Evolutionary conservation across 2,329 filamentous ascomycete genomes (phyloP).

Genomic region (Lojkania enalia): DNA sequence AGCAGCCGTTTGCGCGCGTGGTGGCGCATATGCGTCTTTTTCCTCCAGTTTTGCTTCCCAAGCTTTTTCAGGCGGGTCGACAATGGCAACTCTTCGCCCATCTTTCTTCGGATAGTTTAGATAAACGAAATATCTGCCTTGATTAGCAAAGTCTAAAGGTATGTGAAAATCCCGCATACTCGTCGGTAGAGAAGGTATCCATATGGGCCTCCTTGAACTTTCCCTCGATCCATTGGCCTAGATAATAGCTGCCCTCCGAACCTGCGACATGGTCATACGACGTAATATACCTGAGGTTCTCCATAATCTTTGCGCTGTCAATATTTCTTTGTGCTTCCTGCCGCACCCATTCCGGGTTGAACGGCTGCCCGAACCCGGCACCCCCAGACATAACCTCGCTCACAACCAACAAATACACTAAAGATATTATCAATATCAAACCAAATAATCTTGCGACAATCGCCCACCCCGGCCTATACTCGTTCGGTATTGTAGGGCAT

Average conservation of each 20-base stretch:
- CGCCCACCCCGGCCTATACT: slow-evolving; percentile 61
- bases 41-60: slow-evolving; percentile 90
- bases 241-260: slow-evolving; percentile 86
- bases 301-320: slow-evolving; percentile 64
- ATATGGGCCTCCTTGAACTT: slow-evolving; percentile 73
- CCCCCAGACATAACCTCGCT: slow-evolving; percentile 78
- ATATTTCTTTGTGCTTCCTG: slow-evolving; percentile 73
- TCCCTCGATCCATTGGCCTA: slow-evolving; percentile 81
- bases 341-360: slow-evolving; percentile 81
- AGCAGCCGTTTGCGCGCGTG: slow-evolving; percentile 64
- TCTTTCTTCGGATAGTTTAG: slow-evolving; percentile 83
- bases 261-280: slow-evolving; percentile 88
- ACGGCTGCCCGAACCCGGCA: slow-evolving; percentile 64
- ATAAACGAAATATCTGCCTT: slow-evolving; percentile 71
- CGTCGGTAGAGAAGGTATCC: slow-evolving; percentile 74
- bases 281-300: slow-evolving; percentile 76
- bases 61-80: slow-evolving; percentile 66
- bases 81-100: slow-evolving; percentile 79
- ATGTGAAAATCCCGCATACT: slow-evolving; percentile 51
- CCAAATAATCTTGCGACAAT: slow-evolving; percentile 74
- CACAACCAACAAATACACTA: slow-evolving; percentile 84
- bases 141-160: not conserved
- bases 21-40: slow-evolving; percentile 66
- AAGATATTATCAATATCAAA: slow-evolving; percentile 71
- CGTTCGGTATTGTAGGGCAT: slow-evolving; percentile 50